phyloP scores from a whole-genome alignment of 192 early-diverging fungal species.

The Entomortierella chlamydospora region DNA sequence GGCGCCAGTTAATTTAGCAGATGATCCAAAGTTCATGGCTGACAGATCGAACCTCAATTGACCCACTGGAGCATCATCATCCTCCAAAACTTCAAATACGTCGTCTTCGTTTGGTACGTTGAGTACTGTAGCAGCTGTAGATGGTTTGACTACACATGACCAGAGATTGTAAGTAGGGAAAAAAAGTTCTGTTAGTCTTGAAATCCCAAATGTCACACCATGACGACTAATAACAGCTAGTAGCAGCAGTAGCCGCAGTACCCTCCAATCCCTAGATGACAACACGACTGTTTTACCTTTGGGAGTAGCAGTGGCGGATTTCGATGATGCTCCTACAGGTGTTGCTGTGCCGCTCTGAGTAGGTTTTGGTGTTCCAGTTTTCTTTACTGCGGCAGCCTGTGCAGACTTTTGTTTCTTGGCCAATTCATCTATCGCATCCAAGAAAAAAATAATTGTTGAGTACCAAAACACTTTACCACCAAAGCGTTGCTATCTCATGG shows the following conservation, averaged over 20 bases:
- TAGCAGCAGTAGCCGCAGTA: too few relatives aligned
- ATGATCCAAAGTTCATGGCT: constrained; percentile 56
- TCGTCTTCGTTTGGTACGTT: constrained; percentile 36
- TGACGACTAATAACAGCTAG: too few relatives aligned
- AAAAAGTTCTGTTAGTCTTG: neutral
- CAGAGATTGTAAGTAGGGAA: neutral
- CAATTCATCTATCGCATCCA: constrained; percentile 17
- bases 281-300: constrained; percentile 10
- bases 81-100: constrained; percentile 50
- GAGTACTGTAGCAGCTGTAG: neutral
- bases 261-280: too few relatives aligned
- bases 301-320: constrained; percentile 8
- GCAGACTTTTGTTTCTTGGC: constrained; percentile 38
- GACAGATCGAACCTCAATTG: constrained; percentile 52
- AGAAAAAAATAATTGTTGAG: neutral
- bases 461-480: neutral
- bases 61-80: constrained; percentile 19
- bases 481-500: constrained; percentile 2
- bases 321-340: constrained; percentile 21
- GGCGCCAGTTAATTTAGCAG: neutral
- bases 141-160: constrained; percentile 5
- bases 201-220: too few relatives aligned
- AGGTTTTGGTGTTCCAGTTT: constrained; percentile 15
- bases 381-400: constrained; percentile 33
- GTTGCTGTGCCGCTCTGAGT: constrained; percentile 34